Base-by-base conservation (phyloP, 495 filamentous ascomycete species). In the Hypoxylon intermedium region DNA sequence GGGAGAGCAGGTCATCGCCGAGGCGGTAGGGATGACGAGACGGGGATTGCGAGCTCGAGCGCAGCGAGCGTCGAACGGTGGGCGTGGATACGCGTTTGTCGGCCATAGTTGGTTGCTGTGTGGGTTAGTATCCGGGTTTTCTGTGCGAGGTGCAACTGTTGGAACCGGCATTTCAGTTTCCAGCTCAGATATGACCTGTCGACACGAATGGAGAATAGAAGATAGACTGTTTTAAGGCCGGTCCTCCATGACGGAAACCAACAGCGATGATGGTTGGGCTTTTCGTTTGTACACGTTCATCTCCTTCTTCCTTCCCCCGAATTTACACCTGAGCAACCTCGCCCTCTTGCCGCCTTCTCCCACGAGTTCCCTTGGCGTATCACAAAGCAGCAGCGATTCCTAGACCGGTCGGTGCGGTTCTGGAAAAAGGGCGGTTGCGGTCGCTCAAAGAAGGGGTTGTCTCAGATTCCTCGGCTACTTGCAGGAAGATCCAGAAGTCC, bases 1-100 rank as follows among this genome's bases (percentile, higher is more conserved):
- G 72, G 13, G 72, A 65, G 16, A 81, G 70, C 2, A 81, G 59
- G 48, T 81, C 77, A 57, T 81, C 79, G 30, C 66, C 68, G 11
- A 58, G 46, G 41, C 71, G 76, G 37, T 67, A 68, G 6, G 44
- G 59, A 43, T 56, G 59, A 43, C 68, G 73, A 21, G 72, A 53
- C 3, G 76, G 71, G 5, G 73, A 75, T 21, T 67, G 68, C 26
- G 74, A 73, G 19, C 64, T 63, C 11, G 72, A 53, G 42, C 72
- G 63, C 9, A 65, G 44, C 18, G 44, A 43, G 42, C 69, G 63
- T 58, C 68, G 55, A 20, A 67, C 21, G n/a, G 20, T 38, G 6
- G 68, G 66, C 41, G 68, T 66, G 16, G 57, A 49, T 21, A 67
- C 55, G 46, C 61, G 49, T 31, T 60, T 53, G 37, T 71, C 66